These are phyloP conservation scores for Psilocybe sp. DNA, from an alignment of 768 basidiomycete species.

Conservation along the genomic window DNA sequence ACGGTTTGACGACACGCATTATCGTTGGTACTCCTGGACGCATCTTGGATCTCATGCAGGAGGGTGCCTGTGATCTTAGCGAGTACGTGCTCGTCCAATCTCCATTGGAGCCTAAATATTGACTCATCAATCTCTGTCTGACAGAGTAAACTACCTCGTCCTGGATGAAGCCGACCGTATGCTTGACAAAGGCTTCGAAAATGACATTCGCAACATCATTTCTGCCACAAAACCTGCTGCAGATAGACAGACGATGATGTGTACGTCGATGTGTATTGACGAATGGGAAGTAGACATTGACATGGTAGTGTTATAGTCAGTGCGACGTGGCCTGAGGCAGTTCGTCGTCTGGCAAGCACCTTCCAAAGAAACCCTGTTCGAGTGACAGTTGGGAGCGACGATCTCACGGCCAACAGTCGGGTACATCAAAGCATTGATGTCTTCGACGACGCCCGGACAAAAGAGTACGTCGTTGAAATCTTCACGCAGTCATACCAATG, in stretches of 20 bases:
- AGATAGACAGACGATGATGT: conserved; percentile 92
- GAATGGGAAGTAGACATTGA: conserved; percentile 1
- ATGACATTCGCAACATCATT: conserved; percentile 92
- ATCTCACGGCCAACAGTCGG: conserved; percentile 89
- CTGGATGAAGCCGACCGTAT: conserved; percentile 98
- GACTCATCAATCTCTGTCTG: conserved; percentile 4
- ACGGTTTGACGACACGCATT: conserved; percentile 57
- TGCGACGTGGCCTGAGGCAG: conserved; percentile 97
- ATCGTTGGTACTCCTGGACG: conserved; percentile 96
- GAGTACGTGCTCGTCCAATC: conserved; percentile 39
- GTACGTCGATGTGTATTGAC: conserved; percentile 41
- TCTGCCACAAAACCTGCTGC: conserved; percentile 61
- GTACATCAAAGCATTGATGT: conserved; percentile 95
- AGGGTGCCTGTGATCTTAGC: conserved; percentile 81
- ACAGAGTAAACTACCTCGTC: conserved; percentile 85
- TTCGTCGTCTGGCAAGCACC: conserved; percentile 82
- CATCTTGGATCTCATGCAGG: conserved; percentile 87
- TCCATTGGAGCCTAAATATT: not conserved
- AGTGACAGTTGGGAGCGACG: conserved; percentile 94
- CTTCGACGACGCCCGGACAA: conserved; percentile 78
- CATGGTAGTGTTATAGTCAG: conserved; percentile 59
- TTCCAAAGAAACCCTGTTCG: conserved; percentile 85
- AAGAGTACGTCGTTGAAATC: conserved; percentile 61
- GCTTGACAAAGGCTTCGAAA: conserved; percentile 98
- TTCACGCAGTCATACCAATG: not conserved